Conservation (phyloP, 805 yeast genomes). For the Barnettozyma salicaria region DNA sequence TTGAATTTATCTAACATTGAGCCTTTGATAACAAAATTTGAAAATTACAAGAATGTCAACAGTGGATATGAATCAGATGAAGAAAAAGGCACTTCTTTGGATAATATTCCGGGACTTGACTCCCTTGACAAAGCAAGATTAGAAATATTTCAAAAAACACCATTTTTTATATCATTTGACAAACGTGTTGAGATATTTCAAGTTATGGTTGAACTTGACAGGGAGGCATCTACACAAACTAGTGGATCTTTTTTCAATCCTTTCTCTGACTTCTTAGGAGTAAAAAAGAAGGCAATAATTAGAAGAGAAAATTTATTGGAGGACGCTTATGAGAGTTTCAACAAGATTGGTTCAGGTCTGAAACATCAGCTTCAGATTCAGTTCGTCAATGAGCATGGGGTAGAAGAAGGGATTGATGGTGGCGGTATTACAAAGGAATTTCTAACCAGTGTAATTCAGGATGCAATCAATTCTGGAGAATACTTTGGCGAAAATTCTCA, state of each 20-base stretch:
- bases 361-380: constrained; percentile 56
- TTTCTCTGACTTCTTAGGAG: constrained; percentile 14
- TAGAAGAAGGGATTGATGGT: constrained; percentile 92
- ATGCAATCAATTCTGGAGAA: constrained; percentile 50
- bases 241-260: constrained; percentile 7
- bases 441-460: constrained; percentile 61
- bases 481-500: constrained; percentile 41
- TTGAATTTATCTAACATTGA: constrained; percentile 33
- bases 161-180: constrained; percentile 75
- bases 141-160: constrained; percentile 55
- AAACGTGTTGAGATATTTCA: constrained; percentile 72
- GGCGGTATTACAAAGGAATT: constrained; percentile 95
- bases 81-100: constrained; percentile 3
- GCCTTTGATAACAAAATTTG: constrained; percentile 37
- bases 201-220: constrained; percentile 51
- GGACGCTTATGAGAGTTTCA: constrained; percentile 65
- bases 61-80: constrained; percentile 22
- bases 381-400: constrained; percentile 67
- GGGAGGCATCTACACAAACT: constrained; percentile 18
- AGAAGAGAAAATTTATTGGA: constrained; percentile 65
- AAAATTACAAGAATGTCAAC: constrained; percentile 27
- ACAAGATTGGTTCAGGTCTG: constrained; percentile 46
- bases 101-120: constrained; percentile 5
- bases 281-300: constrained; percentile 42
- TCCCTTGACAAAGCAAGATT: constrained; percentile 28